These are phyloP conservation scores for Mimosa bimucronata DNA, from an alignment of 306 rosid genomes.

Conservation along the genomic window DNA sequence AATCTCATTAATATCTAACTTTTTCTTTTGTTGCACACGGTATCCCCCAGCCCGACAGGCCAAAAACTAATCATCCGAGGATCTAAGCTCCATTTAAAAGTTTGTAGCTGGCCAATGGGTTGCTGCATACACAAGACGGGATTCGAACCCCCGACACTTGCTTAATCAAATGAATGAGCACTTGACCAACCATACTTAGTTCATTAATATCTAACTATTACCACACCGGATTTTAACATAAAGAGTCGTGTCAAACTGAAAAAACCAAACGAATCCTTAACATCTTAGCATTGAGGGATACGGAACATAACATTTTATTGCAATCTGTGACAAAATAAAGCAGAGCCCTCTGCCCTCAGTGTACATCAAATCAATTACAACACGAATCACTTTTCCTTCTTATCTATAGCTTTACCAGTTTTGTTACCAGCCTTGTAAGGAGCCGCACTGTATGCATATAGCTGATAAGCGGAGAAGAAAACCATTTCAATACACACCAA, in stretches of 20 bases:
- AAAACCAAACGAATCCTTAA: not conserved
- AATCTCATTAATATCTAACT: too few species aligned
- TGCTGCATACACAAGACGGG: too few species aligned
- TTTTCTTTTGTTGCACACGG: too few species aligned
- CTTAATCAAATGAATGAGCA: too few species aligned
- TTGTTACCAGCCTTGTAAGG: constrained; percentile 64
- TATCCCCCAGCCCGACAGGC: too few species aligned
- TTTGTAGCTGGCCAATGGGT: too few species aligned
- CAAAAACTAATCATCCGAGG: too few species aligned
- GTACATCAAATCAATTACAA: not conserved
- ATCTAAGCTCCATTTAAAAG: too few species aligned
- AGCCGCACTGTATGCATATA: constrained; percentile 63
- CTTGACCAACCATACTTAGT: too few species aligned
- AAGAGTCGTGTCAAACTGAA: not conserved
- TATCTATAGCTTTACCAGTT: constrained; percentile 35
- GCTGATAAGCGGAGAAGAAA: constrained; percentile 73
- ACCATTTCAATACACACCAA: constrained; percentile 88
- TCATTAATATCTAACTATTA: too few species aligned
- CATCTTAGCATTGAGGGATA: not conserved
- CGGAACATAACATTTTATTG: not conserved
- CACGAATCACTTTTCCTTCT: constrained; percentile 41
- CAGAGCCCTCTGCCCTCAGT: not conserved
- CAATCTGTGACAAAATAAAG: not conserved
- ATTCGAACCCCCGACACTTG: too few species aligned
- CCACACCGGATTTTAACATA: too few species aligned